Evolutionary conservation across 768 basidiomycete species (phyloP).

Genomic region (Xerocomellus intermedius): DNA sequence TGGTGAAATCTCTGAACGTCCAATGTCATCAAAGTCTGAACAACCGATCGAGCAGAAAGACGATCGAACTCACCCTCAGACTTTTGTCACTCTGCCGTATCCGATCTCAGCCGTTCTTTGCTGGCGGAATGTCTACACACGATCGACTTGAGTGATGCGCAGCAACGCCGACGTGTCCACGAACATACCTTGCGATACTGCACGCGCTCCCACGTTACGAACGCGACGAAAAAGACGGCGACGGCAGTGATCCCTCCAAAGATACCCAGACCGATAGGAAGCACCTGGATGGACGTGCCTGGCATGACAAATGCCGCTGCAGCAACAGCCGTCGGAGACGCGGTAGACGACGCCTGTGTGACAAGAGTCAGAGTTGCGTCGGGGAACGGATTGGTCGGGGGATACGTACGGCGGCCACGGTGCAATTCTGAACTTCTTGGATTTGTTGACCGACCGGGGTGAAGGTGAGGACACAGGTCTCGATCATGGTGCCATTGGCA

Average conservation of each 20-base stretch:
- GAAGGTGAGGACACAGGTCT: slow-evolving; percentile 59
- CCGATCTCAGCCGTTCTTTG: slow-evolving; percentile 74
- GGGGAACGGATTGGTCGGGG: neutral
- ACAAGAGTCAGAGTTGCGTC: neutral
- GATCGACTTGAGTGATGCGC: neutral
- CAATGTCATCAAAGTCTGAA: neutral
- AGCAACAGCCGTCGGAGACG: slow-evolving; percentile 25
- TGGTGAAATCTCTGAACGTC: neutral
- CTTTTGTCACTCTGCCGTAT: slow-evolving; percentile 50
- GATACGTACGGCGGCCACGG: slow-evolving; percentile 28
- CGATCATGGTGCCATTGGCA: slow-evolving; percentile 47
- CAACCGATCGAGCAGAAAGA: neutral
- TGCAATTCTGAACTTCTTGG: slow-evolving; percentile 54
- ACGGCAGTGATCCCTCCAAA: slow-evolving; percentile 86
- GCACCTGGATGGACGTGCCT: slow-evolving; percentile 68
- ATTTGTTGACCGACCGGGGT: slow-evolving; percentile 54
- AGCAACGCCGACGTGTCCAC: neutral
- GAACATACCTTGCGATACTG: slow-evolving; percentile 75
- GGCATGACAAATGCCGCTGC: slow-evolving; percentile 57
- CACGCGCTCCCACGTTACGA: slow-evolving; percentile 86
- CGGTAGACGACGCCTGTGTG: slow-evolving; percentile 25
- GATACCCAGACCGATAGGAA: slow-evolving; percentile 81
- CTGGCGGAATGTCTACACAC: slow-evolving; percentile 64
- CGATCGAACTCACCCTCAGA: slow-evolving; percentile 12
- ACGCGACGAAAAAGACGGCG: slow-evolving; percentile 73